A percentile compares a stretch with the other conserved stretches of the same genome.
These are phyloP conservation scores for Uronychia binucleata DNA, from an alignment of 73 alveolate species.

Conservation along the genomic window DNA sequence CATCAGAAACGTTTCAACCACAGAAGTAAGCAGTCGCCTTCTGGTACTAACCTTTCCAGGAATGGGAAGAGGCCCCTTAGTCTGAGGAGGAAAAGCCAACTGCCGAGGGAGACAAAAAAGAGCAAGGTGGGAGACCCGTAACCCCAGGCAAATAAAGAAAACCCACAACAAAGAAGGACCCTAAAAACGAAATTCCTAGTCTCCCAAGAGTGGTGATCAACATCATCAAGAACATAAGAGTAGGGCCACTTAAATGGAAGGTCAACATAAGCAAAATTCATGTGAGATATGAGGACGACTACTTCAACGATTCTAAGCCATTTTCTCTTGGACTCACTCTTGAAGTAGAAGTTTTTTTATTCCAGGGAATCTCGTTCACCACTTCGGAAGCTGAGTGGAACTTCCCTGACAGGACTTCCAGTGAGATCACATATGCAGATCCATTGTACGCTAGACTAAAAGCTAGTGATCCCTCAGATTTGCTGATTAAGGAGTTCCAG, in stretches of 20 bases:
- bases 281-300: slow-evolving; percentile 60
- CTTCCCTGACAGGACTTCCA: neutral
- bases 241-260: slow-evolving; percentile 2
- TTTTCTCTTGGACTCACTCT: slow-evolving; percentile 49
- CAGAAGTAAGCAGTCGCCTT: no score
- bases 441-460: neutral
- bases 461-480: neutral
- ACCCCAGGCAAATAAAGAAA: no score
- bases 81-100: no score
- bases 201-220: neutral
- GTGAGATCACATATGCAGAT: neutral
- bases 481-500: slow-evolving; percentile 13
- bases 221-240: slow-evolving; percentile 19
- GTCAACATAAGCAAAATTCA: slow-evolving; percentile 47
- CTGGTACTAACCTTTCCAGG: no score
- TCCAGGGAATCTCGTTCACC: neutral
- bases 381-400: neutral
- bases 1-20: slow-evolving; percentile 5
- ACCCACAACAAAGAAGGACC: no score
- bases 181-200: neutral
- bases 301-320: slow-evolving; percentile 24
- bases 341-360: neutral
- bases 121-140: no score
- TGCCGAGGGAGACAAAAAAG: no score
- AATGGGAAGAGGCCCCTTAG: no score